Conservation (phyloP, 1,284 basidiomycete genomes). For the Cryptococcus sp. region DNA sequence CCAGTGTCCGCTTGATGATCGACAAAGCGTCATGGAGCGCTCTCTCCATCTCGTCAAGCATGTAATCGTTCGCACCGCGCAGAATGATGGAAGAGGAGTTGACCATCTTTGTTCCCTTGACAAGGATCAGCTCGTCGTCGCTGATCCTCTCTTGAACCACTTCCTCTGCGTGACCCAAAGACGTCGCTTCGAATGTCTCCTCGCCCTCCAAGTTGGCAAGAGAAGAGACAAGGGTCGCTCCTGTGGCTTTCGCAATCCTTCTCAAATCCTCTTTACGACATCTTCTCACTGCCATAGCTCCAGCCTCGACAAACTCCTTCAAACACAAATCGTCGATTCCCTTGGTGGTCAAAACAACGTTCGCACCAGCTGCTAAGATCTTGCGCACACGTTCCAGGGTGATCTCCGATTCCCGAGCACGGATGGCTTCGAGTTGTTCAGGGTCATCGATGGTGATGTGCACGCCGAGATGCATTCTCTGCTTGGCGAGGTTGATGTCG, state of each 20-base stretch:
- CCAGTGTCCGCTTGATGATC: constrained; percentile 94
- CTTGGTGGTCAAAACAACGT: constrained; percentile 96
- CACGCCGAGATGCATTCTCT: constrained; percentile 96
- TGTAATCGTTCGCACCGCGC: constrained; percentile 97
- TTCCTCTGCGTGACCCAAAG: constrained; percentile 89
- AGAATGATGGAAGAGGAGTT: constrained; percentile 90
- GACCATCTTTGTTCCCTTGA: constrained; percentile 97
- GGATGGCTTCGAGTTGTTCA: constrained; percentile 93
- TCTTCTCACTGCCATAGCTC: constrained; percentile 96
- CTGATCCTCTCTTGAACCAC: constrained; percentile 95
- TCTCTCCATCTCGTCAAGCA: constrained; percentile 99
- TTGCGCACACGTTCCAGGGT: constrained; percentile 94
- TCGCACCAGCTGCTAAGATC: constrained; percentile 93
- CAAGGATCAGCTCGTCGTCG: constrained; percentile 96
- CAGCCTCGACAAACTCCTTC: constrained; percentile 99
- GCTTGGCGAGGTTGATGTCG: constrained; percentile 97
- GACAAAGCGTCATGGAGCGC: constrained; percentile 92
- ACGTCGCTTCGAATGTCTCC: constrained; percentile 92
- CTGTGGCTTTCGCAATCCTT: constrained; percentile 95
- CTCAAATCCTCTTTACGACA: constrained; percentile 98
- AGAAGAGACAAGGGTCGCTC: constrained; percentile 88
- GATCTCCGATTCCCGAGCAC: constrained; percentile 93
- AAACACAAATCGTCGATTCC: constrained; percentile 98
- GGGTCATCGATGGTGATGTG: constrained; percentile 98
- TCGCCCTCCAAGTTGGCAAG: constrained; percentile 97